Evolutionary conservation across 768 basidiomycete species (phyloP).

Genomic region (Pleurotus tuoliensis): DNA sequence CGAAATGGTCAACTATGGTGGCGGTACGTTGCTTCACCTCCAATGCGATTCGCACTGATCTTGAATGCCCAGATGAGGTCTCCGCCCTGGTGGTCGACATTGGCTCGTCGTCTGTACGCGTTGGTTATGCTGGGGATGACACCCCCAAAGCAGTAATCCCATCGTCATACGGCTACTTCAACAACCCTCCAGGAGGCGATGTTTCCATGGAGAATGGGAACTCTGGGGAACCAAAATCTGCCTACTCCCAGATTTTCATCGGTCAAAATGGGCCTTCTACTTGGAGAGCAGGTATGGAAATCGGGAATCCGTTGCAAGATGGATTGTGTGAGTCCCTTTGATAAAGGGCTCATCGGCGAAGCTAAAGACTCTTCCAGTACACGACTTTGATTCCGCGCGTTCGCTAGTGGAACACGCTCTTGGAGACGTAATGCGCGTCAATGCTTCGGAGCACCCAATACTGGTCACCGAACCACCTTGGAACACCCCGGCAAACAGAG

Average conservation of each 20-base stretch:
- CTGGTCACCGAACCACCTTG: constrained; percentile 94
- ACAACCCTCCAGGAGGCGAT: constrained; percentile 37
- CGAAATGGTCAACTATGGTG: constrained; percentile 83
- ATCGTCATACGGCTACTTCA: constrained; percentile 79
- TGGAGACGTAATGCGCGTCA: constrained; percentile 70
- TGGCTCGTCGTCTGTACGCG: constrained; percentile 84
- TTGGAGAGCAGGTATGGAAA: constrained; percentile 89
- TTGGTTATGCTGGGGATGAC: constrained; percentile 97
- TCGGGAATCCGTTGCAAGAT: constrained; percentile 78
- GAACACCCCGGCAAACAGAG: constrained; percentile 91
- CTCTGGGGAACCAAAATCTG: constrained; percentile 35
- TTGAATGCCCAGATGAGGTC: constrained; percentile 73
- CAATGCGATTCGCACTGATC: too few species aligned
- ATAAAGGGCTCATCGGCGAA: not conserved
- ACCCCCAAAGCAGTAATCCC: constrained; percentile 90
- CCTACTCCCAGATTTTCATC: constrained; percentile 64
- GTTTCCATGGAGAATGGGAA: constrained; percentile 47
- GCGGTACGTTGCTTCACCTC: constrained; percentile 48
- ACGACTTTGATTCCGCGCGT: constrained; percentile 73
- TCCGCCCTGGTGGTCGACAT: constrained; percentile 95
- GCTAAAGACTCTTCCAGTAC: constrained; percentile 36
- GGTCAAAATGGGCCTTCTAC: constrained; percentile 87
- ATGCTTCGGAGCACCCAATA: constrained; percentile 83
- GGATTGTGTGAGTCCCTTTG: constrained; percentile 64
- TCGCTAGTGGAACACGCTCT: constrained; percentile 73